These are phyloP conservation scores for Dichomitus squalens DNA, from an alignment of 1,284 basidiomycete genomes.

Conservation along the genomic window DNA sequence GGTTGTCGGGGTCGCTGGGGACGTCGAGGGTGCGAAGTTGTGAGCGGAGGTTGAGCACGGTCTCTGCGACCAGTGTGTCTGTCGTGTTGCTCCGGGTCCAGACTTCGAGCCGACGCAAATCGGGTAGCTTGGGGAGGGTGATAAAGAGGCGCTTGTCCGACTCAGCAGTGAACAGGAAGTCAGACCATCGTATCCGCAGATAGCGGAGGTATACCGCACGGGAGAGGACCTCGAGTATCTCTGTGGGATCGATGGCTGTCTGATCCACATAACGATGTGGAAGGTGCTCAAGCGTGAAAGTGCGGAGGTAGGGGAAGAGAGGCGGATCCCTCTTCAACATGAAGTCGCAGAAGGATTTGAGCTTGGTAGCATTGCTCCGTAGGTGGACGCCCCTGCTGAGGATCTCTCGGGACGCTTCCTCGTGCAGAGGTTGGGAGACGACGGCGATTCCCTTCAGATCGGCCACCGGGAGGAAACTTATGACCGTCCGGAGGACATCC, in stretches of 20 bases:
- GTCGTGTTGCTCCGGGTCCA: neutral
- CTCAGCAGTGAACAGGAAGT: neutral
- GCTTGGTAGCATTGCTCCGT: neutral
- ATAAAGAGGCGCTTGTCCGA: neutral
- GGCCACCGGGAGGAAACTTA: neutral
- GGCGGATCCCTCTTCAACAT: neutral
- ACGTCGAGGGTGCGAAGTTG: neutral
- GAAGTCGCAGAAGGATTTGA: constrained; percentile 8
- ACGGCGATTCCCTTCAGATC: constrained; percentile 4
- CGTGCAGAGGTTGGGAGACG: neutral
- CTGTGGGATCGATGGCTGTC: neutral
- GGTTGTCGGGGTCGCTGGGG: neutral
- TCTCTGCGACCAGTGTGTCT: neutral
- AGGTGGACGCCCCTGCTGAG: constrained; percentile 7
- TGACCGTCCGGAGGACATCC: constrained; percentile 11
- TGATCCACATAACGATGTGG: neutral
- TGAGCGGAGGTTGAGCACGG: neutral
- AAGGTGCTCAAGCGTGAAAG: constrained; percentile 2
- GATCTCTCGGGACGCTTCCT: constrained; percentile 8
- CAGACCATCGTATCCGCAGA: constrained; percentile 5
- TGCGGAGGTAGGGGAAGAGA: constrained; percentile 3
- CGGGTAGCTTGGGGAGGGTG: neutral
- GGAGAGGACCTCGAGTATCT: neutral
- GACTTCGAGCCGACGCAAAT: neutral
- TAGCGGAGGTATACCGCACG: neutral